Percentiles rank a stretch among this genome's conserved stretches.
Evolutionary conservation across 306 rosid species (phyloP).

Genomic region (Argentina anserina): DNA sequence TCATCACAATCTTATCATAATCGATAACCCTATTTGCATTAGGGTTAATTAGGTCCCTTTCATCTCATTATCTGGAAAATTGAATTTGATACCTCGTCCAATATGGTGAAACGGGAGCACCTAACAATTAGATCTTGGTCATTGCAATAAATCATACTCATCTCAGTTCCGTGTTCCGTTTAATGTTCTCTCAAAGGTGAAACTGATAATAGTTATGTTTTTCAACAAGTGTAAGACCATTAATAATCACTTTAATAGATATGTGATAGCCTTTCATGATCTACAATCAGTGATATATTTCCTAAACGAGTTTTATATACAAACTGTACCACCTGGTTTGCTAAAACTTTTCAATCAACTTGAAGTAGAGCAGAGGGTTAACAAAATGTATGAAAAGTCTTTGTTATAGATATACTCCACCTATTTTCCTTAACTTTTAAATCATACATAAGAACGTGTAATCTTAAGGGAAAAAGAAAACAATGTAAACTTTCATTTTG

Average conservation of each 20-base stretch:
- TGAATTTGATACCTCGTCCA: background rate
- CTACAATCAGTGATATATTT: background rate
- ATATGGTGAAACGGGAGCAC: background rate
- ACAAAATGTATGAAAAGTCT: background rate
- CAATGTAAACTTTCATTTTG: background rate
- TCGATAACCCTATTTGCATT: background rate
- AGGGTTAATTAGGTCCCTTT: background rate
- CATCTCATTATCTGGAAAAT: background rate
- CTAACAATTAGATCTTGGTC: background rate
- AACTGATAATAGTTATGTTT: too few relatives aligned
- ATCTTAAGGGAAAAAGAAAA: background rate
- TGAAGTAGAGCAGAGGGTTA: background rate
- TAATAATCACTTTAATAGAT: background rate
- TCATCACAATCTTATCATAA: too few relatives aligned
- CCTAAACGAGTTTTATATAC: background rate
- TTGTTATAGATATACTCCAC: background rate
- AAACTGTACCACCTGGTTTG: background rate
- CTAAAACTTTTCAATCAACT: conserved; percentile 21
- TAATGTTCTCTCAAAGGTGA: too few relatives aligned
- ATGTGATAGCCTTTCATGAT: background rate
- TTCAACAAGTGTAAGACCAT: background rate
- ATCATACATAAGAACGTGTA: background rate
- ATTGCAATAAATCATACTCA: too few relatives aligned
- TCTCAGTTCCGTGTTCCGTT: too few relatives aligned
- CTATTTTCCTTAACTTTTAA: background rate